A percentile compares a stretch with the other conserved stretches of the same genome.
Conservation (phyloP, 176 grass and related monocot species). For the Thalia dealbata region DNA sequence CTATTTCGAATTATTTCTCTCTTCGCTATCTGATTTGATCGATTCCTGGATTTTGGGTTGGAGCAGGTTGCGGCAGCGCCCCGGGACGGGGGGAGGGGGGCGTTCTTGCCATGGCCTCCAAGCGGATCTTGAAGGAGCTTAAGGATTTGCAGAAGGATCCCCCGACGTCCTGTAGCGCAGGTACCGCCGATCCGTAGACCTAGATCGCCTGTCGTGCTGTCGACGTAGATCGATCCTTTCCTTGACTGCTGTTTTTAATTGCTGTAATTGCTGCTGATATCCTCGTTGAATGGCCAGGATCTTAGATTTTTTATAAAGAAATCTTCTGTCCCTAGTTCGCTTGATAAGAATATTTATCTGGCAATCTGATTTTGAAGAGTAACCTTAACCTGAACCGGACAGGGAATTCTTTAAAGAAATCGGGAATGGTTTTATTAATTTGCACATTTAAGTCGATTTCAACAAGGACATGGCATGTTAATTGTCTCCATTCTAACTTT, state of each 20-base stretch:
- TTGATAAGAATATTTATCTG: background rate
- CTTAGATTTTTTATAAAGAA: background rate
- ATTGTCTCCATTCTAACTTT: background rate
- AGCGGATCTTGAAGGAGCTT: constrained; percentile 11
- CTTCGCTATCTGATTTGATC: background rate
- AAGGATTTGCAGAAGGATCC: constrained; percentile 6
- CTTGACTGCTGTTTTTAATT: background rate
- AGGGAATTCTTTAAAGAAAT: too few species aligned
- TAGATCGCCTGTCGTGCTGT: background rate
- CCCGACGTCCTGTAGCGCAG: constrained; percentile 5
- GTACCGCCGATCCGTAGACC: background rate
- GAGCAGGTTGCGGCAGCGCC: background rate
- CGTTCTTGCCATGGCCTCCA: constrained; percentile 6
- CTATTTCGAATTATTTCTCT: too few species aligned
- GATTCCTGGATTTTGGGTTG: background rate
- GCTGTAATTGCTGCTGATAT: background rate
- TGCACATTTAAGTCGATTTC: background rate
- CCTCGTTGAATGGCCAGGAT: too few species aligned
- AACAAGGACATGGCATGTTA: background rate
- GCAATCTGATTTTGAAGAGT: background rate
- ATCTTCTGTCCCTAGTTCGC: background rate
- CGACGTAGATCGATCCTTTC: background rate
- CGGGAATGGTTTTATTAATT: background rate
- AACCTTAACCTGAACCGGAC: too few species aligned
- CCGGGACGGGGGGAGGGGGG: too few species aligned